Conservation (phyloP, 768 basidiomycete genomes). For the Collybia sordida region DNA sequence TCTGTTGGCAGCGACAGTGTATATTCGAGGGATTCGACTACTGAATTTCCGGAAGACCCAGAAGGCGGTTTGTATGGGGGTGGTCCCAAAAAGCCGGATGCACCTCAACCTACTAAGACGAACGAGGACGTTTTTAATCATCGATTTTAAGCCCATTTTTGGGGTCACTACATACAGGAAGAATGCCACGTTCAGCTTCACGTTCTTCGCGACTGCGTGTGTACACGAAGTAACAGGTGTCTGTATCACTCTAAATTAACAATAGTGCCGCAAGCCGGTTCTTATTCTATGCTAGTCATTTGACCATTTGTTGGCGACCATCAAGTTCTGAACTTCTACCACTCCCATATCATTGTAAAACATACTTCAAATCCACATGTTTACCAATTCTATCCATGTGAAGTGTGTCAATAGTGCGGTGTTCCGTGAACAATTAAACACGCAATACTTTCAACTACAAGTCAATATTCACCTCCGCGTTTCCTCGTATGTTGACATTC, state of each 20-base stretch:
- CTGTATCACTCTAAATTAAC: too few relatives aligned
- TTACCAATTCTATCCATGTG: too few relatives aligned
- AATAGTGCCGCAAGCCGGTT: slow-evolving; percentile 2
- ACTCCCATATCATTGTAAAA: too few relatives aligned
- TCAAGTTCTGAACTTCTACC: neutral
- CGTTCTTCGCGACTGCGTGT: neutral
- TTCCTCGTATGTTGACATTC: slow-evolving; percentile 11
- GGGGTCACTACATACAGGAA: too few relatives aligned
- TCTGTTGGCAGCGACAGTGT: slow-evolving; percentile 36
- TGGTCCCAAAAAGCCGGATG: slow-evolving; percentile 17
- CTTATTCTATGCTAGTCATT: slow-evolving; percentile 4
- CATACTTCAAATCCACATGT: too few relatives aligned
- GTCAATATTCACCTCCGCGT: slow-evolving; percentile 1
- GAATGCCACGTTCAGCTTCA: too few relatives aligned
- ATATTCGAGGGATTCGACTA: slow-evolving; percentile 34
- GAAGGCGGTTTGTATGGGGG: slow-evolving; percentile 67
- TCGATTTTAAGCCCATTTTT: slow-evolving; percentile 46
- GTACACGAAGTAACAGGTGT: too few relatives aligned
- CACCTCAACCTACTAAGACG: slow-evolving; percentile 23
- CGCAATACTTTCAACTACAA: too few relatives aligned
- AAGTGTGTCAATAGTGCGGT: too few relatives aligned
- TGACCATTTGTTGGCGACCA: slow-evolving; percentile 1
- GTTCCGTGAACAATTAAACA: too few relatives aligned
- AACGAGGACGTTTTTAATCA: slow-evolving; percentile 61
- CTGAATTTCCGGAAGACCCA: slow-evolving; percentile 70